phyloP scores from a whole-genome alignment of 2,329 filamentous ascomycete genomes.

The Apiospora malaysiana region DNA sequence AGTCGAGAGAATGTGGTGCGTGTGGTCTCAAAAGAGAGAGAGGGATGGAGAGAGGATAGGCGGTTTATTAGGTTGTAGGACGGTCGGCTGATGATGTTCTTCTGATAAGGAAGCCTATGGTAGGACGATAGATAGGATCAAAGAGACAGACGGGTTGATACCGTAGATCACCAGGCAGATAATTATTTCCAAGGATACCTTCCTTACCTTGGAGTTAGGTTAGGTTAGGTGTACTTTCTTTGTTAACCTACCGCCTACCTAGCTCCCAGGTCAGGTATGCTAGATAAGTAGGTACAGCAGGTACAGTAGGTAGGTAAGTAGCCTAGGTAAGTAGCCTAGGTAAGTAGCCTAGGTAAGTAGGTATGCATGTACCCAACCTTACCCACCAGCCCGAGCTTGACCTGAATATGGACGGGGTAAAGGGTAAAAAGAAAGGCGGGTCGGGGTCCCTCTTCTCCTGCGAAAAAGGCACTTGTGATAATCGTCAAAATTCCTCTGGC shows the following conservation, averaged over 20 bases:
- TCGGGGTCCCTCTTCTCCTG: not conserved
- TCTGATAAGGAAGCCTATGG: not conserved
- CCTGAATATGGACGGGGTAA: not conserved
- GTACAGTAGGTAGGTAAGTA: no score
- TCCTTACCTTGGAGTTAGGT: no score
- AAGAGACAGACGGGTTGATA: not conserved
- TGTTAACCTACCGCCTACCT: not conserved
- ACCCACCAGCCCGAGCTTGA: not conserved
- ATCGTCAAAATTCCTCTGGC: not conserved
- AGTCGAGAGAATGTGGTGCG: not conserved
- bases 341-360: no score
- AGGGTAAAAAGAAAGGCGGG: not conserved
- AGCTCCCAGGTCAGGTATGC: no score
- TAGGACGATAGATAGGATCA: not conserved
- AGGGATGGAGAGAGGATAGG: not conserved
- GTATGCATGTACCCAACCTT: no score
- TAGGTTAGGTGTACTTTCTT: constrained; percentile 4
- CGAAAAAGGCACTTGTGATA: not conserved
- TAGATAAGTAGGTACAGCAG: no score
- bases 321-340: no score
- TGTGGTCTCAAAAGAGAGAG: not conserved
- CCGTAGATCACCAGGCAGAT: not conserved
- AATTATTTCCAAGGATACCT: not conserved
- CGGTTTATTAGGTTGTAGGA: not conserved
- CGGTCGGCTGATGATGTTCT: not conserved